Percentiles rank a stretch among this genome's conserved stretches.
These are phyloP conservation scores for Eucalyptus coolabah DNA, from an alignment of 345 rosid genomes.

Conservation along the genomic window DNA sequence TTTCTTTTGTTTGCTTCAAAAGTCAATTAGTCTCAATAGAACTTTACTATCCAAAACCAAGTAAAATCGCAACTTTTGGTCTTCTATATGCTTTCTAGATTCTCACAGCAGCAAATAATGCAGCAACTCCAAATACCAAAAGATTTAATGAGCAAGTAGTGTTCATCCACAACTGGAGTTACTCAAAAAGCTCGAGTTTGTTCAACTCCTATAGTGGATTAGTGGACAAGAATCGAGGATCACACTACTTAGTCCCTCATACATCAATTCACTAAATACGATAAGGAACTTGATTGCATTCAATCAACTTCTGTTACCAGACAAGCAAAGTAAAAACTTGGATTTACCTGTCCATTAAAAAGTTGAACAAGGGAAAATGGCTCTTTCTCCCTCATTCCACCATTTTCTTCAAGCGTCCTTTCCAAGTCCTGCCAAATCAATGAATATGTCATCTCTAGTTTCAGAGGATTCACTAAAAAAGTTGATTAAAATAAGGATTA, in stretches of 20 bases:
- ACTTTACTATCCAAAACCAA: not conserved
- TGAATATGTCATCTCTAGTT: not conserved
- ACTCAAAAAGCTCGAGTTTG: not conserved
- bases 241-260: not conserved
- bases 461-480: not conserved
- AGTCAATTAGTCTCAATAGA: not conserved
- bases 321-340: not conserved
- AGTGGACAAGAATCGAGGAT: not conserved
- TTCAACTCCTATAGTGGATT: not conserved
- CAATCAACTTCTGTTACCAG: not conserved
- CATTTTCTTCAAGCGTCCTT: conserved; percentile 48
- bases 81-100: not conserved
- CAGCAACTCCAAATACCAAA: not conserved
- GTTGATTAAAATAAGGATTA: not conserved
- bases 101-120: not conserved
- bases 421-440: conserved; percentile 55
- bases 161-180: not conserved
- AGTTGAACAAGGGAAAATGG: conserved; percentile 57
- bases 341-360: conserved; percentile 37
- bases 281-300: not conserved
- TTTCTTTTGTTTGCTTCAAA: not conserved
- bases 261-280: not conserved
- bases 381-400: conserved; percentile 62
- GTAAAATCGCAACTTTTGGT: not conserved
- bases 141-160: not conserved